Conservation (phyloP, 2,329 filamentous ascomycete species). For the Diaporthe citriasiana region DNA sequence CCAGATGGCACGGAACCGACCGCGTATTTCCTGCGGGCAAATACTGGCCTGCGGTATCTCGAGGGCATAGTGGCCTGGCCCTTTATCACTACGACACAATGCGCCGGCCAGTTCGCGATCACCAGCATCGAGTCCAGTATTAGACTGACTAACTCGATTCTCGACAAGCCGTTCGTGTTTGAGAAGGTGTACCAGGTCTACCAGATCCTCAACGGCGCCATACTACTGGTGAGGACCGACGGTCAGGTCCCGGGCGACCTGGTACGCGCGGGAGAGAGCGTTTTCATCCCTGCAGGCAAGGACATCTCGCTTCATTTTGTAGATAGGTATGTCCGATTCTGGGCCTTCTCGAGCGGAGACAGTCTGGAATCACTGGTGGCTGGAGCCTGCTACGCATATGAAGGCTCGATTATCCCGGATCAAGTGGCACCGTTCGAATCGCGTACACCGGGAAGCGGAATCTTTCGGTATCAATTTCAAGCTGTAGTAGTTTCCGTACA, state of each 20-base stretch:
- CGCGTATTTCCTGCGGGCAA: background rate
- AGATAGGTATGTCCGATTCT: background rate
- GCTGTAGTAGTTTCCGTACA: background rate
- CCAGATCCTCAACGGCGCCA: background rate
- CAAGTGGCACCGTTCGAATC: background rate
- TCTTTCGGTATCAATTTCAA: background rate
- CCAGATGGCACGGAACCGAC: background rate
- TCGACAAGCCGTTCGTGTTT: background rate
- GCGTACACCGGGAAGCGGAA: background rate
- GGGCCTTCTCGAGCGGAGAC: background rate
- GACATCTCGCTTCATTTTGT: background rate
- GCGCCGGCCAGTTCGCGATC: background rate
- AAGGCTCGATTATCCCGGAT: background rate
- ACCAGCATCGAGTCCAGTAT: constrained; percentile 3
- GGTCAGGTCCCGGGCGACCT: background rate
- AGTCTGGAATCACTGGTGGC: background rate
- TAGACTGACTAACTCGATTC: background rate
- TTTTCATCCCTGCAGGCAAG: background rate
- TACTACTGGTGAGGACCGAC: background rate
- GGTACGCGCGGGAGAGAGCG: background rate
- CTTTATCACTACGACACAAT: background rate
- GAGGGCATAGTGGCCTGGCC: background rate
- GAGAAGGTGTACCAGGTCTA: background rate
- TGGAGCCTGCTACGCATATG: background rate
- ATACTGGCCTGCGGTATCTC: background rate